Percentiles rank a stretch among this genome's conserved stretches.
Conservation (phyloP, 2,329 filamentous ascomycete genomes). For the Talaromyces sp. region DNA sequence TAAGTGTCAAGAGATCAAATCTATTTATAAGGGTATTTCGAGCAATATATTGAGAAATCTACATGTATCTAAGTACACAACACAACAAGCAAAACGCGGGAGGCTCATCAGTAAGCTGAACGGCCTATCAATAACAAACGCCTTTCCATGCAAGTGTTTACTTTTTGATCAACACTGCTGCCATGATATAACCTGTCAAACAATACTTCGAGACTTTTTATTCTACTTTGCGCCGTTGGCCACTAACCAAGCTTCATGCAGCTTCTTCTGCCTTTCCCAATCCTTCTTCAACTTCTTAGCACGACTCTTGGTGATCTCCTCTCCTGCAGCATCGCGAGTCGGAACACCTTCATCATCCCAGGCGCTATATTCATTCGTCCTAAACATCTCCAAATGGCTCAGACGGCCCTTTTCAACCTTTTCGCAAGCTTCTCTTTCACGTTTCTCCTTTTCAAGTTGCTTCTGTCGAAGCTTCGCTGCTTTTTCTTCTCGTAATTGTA, state of each 20-base stretch:
- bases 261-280: conserved; percentile 86
- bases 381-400: conserved; percentile 56
- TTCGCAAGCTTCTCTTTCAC: conserved; percentile 49
- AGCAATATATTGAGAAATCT: neutral
- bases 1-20: no score
- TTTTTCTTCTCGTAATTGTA: conserved; percentile 51
- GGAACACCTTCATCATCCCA: conserved; percentile 84
- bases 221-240: neutral
- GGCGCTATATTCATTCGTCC: conserved; percentile 58
- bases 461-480: conserved; percentile 41
- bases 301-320: conserved; percentile 73
- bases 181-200: neutral
- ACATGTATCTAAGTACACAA: no score
- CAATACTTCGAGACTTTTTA: neutral
- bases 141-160: neutral
- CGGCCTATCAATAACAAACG: neutral
- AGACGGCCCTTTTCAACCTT: conserved; percentile 53
- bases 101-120: neutral
- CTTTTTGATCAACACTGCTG: neutral
- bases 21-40: neutral
- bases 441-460: conserved; percentile 57
- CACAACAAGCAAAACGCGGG: neutral
- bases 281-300: conserved; percentile 81
- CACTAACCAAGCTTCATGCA: conserved; percentile 59
- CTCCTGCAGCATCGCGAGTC: conserved; percentile 68